Percentiles rank a stretch among this genome's conserved stretches.
phyloP scores from a whole-genome alignment of 2,329 filamentous ascomycete genomes.

The Colletotrichum tofieldiae region DNA sequence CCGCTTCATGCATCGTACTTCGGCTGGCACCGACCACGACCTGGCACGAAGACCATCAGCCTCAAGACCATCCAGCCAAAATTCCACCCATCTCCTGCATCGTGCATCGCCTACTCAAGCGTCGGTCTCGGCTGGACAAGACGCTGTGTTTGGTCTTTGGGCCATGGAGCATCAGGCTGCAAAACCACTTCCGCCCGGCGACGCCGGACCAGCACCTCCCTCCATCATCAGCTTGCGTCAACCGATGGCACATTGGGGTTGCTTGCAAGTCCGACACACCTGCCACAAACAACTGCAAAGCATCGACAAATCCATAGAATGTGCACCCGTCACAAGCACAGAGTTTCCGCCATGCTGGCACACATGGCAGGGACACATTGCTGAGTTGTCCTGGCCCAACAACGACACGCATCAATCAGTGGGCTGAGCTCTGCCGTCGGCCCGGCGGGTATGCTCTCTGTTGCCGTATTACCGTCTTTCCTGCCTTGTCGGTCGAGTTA shows the following conservation, averaged over 20 bases:
- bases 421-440: background rate
- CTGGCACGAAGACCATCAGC: background rate
- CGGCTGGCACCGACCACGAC: background rate
- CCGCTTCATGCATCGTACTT: background rate
- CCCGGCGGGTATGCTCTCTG: background rate
- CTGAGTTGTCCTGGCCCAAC: background rate
- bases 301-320: background rate
- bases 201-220: background rate
- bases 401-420: background rate
- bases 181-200: background rate
- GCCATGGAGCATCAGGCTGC: background rate
- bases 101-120: background rate
- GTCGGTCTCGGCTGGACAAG: background rate
- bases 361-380: background rate
- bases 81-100: background rate
- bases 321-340: background rate
- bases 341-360: background rate
- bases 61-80: background rate
- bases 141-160: background rate
- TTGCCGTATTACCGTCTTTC: background rate
- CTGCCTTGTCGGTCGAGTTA: background rate
- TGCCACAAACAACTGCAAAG: background rate
- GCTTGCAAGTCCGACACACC: background rate
- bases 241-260: background rate
- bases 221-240: background rate